Conservation (phyloP, 306 rosid genomes). For the Cicer arietinum region DNA sequence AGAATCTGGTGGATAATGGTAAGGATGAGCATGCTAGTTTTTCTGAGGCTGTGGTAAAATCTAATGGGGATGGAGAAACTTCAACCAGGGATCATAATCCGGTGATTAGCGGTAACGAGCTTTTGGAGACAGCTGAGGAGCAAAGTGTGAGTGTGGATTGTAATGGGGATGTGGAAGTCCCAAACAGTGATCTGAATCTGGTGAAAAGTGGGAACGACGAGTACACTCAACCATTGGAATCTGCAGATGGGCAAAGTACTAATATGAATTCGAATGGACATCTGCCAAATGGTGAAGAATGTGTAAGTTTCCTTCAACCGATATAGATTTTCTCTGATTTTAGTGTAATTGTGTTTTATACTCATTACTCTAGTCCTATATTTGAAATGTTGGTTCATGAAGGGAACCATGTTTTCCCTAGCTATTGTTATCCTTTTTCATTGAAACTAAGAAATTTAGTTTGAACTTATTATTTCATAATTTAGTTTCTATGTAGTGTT, state of each 20-base stretch:
- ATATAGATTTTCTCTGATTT: conserved; percentile 8
- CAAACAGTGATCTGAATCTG: conserved; percentile 43
- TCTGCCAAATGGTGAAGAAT: conserved; percentile 55
- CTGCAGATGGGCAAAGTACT: conserved; percentile 37
- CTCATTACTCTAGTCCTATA: neutral
- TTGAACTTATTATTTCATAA: conserved; percentile 21
- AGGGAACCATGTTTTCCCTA: neutral
- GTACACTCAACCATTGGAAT: conserved; percentile 39
- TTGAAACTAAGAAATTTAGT: conserved; percentile 30
- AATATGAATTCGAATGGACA: conserved; percentile 44
- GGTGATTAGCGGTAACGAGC: conserved; percentile 43
- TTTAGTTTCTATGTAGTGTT: conserved; percentile 18
- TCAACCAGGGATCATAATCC: conserved; percentile 36
- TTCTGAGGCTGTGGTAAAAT: conserved; percentile 26
- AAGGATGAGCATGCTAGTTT: conserved; percentile 42
- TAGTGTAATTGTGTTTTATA: neutral
- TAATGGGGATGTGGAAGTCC: conserved; percentile 46
- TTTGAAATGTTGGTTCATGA: conserved; percentile 29
- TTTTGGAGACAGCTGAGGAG: conserved; percentile 38
- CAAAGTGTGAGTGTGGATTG: conserved; percentile 35
- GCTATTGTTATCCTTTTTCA: conserved; percentile 30
- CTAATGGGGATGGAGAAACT: conserved; percentile 38
- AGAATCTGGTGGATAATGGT: conserved; percentile 44
- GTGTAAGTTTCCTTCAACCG: conserved; percentile 57
- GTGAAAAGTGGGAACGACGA: conserved; percentile 49